A percentile compares a stretch with the other conserved stretches of the same genome.
These are phyloP conservation scores for Chaetothyriales sp. DNA, from an alignment of 2,329 filamentous ascomycete genomes.

Conservation along the genomic window DNA sequence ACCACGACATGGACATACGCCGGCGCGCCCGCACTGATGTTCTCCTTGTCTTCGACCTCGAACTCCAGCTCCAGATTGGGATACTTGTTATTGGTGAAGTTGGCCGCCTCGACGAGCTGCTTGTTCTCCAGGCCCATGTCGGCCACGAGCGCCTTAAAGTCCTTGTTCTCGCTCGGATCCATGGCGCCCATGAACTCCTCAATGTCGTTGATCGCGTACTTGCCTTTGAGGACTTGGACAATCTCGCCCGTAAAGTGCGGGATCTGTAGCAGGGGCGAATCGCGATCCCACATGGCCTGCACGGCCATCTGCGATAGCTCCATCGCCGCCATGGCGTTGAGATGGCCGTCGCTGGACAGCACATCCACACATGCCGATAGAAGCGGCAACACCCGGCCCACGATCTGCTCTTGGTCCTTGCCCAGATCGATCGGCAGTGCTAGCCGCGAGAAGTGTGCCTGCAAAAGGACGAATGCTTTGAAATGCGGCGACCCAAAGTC, in stretches of 20 bases:
- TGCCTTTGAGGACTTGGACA: slow-evolving; percentile 31
- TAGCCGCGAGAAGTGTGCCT: slow-evolving; percentile 96
- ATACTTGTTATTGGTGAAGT: slow-evolving; percentile 92
- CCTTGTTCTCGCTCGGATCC: slow-evolving; percentile 82
- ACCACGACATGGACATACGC: slow-evolving; percentile 74
- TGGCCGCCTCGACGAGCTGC: slow-evolving; percentile 77
- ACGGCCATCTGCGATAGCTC: slow-evolving; percentile 99
- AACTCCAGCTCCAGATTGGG: slow-evolving; percentile 89
- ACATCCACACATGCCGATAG: slow-evolving; percentile 90
- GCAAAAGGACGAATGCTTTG: slow-evolving; percentile 92
- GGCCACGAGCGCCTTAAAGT: slow-evolving; percentile 65
- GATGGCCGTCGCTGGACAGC: slow-evolving; percentile 82
- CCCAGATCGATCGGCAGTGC: slow-evolving; percentile 88
- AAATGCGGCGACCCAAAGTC: slow-evolving; percentile 91
- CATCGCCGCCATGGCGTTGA: slow-evolving; percentile 98
- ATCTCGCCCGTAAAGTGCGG: slow-evolving; percentile 79
- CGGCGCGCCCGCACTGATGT: slow-evolving; percentile 65
- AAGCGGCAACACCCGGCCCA: slow-evolving; percentile 73
- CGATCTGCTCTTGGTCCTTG: slow-evolving; percentile 83
- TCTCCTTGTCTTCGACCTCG: slow-evolving; percentile 66
- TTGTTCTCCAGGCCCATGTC: slow-evolving; percentile 64
- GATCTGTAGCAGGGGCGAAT: slow-evolving; percentile 93
- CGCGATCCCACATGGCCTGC: slow-evolving; percentile 97
- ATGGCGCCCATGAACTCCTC: slow-evolving; percentile 98
- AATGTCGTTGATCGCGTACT: slow-evolving; percentile 66